Percentiles rank a stretch among this genome's conserved stretches.
Evolutionary conservation across 2,329 filamentous ascomycete genomes (phyloP).

Genomic region (Cryphonectria nitschkei): DNA sequence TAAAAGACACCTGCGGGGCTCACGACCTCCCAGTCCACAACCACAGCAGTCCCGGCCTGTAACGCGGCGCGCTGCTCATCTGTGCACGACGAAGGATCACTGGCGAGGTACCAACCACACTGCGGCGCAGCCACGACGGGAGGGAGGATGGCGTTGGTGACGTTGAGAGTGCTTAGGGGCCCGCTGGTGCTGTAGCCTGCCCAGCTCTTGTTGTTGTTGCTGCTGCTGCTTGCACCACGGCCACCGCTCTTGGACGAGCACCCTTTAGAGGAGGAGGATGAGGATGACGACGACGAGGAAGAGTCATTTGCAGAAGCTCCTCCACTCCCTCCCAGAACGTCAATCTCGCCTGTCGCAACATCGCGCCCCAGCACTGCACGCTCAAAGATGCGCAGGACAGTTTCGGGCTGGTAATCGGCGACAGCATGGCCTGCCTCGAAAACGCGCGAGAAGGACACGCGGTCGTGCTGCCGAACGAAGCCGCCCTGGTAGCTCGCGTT

Average conservation of each 20-base stretch:
- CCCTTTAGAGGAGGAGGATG: not conserved
- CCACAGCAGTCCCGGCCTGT: conserved; percentile 46
- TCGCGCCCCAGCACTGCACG: conserved; percentile 52
- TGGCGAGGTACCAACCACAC: conserved; percentile 49
- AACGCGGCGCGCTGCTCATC: conserved; percentile 47
- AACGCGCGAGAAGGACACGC: conserved; percentile 52
- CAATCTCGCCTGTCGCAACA: conserved; percentile 55
- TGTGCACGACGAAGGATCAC: conserved; percentile 42
- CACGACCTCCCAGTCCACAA: conserved; percentile 50
- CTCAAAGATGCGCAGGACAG: conserved; percentile 53
- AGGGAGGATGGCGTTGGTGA: conserved; percentile 47
- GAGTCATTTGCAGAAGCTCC: not conserved
- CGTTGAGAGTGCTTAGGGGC: conserved; percentile 43
- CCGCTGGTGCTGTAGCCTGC: conserved; percentile 39
- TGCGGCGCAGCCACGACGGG: conserved; percentile 40
- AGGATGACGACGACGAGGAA: not conserved
- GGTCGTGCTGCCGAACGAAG: conserved; percentile 49
- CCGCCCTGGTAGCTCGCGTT: conserved; percentile 49
- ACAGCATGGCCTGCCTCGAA: conserved; percentile 53
- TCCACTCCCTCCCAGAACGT: conserved; percentile 34
- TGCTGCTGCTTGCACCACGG: not conserved
- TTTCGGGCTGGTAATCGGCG: conserved; percentile 55
- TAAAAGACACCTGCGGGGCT: conserved; percentile 15
- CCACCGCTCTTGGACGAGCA: not conserved
- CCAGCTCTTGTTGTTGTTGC: not conserved